Evolutionary conservation across 176 grass and related monocot genomes (phyloP).

Genomic region (Olyra latifolia): DNA sequence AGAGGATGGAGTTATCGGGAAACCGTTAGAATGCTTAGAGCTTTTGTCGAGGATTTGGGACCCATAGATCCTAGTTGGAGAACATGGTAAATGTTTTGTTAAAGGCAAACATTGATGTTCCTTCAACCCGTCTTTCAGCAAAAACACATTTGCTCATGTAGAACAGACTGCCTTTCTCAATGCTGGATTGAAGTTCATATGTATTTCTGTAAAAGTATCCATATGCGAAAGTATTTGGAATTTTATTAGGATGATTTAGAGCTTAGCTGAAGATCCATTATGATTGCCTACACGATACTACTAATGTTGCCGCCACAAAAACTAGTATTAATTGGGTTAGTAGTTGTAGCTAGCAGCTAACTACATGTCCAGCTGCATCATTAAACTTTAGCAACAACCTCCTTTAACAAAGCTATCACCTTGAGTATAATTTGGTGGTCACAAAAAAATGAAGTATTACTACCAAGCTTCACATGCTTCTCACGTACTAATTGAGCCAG

Average conservation of each 20-base stretch:
- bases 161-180: not conserved
- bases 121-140: not conserved
- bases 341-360: not conserved
- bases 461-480: no score
- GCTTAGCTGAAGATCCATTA: not conserved
- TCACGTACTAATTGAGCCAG: no score
- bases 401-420: not conserved
- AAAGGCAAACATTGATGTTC: not conserved
- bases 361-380: not conserved
- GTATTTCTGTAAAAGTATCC: not conserved
- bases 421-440: no score
- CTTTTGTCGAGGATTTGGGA: not conserved
- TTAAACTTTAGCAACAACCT: not conserved
- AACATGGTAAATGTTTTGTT: not conserved
- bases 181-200: not conserved
- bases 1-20: no score
- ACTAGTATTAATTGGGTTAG: not conserved
- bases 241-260: not conserved
- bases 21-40: no score
- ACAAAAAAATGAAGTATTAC: no score
- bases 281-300: not conserved
- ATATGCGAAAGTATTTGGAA: not conserved
- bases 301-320: not conserved
- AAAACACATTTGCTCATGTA: not conserved
- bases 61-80: not conserved